Evolutionary conservation across 1,139 yeast species (phyloP).

Genomic region (Protomyces pachydermus): DNA sequence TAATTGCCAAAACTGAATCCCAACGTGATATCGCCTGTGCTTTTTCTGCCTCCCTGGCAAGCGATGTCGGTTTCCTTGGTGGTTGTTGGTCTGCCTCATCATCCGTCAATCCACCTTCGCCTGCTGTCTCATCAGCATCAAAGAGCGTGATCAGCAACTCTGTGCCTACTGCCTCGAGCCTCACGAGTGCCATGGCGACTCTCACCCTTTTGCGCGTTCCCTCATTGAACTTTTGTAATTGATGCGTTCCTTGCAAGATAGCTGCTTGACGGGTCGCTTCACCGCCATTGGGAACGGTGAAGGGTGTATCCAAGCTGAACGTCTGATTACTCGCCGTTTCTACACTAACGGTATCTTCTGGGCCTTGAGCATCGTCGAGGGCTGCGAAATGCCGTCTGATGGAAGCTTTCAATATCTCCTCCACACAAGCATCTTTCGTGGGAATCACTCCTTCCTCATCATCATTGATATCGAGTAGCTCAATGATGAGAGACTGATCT

Average conservation of each 20-base stretch:
- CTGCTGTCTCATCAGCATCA: not conserved
- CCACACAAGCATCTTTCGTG: not conserved
- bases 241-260: not conserved
- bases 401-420: not conserved
- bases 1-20: not conserved
- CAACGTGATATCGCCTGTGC: not conserved
- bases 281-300: not conserved
- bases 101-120: not conserved
- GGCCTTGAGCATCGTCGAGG: not conserved
- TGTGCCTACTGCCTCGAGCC: not conserved
- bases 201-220: not conserved
- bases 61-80: too few relatives aligned
- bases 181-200: not conserved
- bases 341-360: not conserved
- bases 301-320: not conserved
- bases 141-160: not conserved
- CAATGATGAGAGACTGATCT: slow-evolving; percentile 32
- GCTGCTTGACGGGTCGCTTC: not conserved
- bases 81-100: not conserved
- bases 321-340: not conserved
- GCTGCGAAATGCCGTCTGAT: not conserved
- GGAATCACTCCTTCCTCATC: not conserved
- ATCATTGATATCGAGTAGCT: slow-evolving; percentile 30
- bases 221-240: not conserved
- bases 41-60: not conserved